These are phyloP conservation scores for Priceomyces melissophilus DNA, from an alignment of 805 yeast genomes.

Conservation along the genomic window DNA sequence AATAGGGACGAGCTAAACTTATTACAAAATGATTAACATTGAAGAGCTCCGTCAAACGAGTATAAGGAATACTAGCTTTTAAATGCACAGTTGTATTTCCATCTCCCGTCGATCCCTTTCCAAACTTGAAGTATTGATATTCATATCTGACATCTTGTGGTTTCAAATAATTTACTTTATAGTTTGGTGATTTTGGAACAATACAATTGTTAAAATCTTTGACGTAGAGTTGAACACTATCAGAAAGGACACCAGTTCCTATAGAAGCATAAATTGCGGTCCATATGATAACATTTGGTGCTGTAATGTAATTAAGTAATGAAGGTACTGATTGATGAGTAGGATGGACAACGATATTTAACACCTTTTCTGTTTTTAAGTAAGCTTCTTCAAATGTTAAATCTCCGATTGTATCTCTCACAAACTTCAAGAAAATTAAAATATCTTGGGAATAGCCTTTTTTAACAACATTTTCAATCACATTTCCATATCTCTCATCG, in stretches of 20 bases:
- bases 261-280: conserved; percentile 87
- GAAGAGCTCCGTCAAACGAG: conserved; percentile 84
- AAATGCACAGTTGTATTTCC: conserved; percentile 17
- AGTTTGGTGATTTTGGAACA: conserved; percentile 47
- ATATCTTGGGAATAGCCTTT: conserved; percentile 89
- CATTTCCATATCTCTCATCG: conserved; percentile 60
- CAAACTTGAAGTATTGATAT: conserved; percentile 37
- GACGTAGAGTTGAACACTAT: conserved; percentile 54
- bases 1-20: conserved; percentile 87
- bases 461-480: conserved; percentile 69
- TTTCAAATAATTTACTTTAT: conserved; percentile 39
- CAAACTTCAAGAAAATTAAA: conserved; percentile 72
- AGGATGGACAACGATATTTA: conserved; percentile 85
- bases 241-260: conserved; percentile 65
- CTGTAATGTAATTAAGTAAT: conserved; percentile 80
- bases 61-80: conserved; percentile 59
- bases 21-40: conserved; percentile 92
- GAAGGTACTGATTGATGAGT: conserved; percentile 66
- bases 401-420: conserved; percentile 70
- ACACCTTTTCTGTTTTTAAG: conserved; percentile 67
- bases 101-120: conserved; percentile 8
- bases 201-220: conserved; percentile 61
- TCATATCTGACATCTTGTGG: conserved; percentile 45
- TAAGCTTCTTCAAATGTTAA: conserved; percentile 93
- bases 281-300: conserved; percentile 88